phyloP scores from a whole-genome alignment of 495 filamentous ascomycete species.

The Parathielavia appendiculata region DNA sequence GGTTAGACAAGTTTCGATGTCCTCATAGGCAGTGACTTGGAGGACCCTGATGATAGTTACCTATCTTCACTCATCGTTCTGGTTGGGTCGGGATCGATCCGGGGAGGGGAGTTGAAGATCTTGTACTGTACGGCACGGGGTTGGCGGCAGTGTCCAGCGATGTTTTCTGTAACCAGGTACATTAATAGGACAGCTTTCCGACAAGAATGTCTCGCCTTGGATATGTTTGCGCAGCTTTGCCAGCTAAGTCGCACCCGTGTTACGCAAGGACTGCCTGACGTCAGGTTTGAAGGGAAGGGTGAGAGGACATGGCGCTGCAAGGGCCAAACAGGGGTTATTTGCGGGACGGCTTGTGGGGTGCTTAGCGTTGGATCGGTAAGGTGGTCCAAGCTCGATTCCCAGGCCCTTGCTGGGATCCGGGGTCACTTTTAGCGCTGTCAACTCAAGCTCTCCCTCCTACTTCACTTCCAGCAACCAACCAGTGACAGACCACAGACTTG shows the following conservation, averaged over 20 bases:
- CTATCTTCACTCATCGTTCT: too few relatives aligned
- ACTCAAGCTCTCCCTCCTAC: not conserved
- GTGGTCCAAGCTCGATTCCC: slow-evolving; percentile 1
- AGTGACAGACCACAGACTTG: not conserved
- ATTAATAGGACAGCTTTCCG: not conserved
- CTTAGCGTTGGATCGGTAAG: not conserved
- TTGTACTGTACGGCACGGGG: slow-evolving; percentile 1
- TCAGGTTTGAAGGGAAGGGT: too few relatives aligned
- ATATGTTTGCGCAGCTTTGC: too few relatives aligned
- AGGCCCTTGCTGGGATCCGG: not conserved
- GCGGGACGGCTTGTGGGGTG: not conserved
- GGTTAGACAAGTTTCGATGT: not conserved
- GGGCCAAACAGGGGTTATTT: not conserved
- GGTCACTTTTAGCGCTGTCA: not conserved
- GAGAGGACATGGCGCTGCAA: not conserved
- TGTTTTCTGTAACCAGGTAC: not conserved
- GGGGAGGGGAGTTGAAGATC: not conserved
- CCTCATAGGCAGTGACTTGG: not conserved
- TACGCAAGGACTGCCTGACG: too few relatives aligned
- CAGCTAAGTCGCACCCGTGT: too few relatives aligned
- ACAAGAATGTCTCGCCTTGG: not conserved
- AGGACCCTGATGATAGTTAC: not conserved
- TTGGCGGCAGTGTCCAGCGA: slow-evolving; percentile 9
- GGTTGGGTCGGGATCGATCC: not conserved
- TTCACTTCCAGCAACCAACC: not conserved